Conservation (phyloP, 1,284 basidiomycete genomes). For the Exobasidium rhododendri region DNA sequence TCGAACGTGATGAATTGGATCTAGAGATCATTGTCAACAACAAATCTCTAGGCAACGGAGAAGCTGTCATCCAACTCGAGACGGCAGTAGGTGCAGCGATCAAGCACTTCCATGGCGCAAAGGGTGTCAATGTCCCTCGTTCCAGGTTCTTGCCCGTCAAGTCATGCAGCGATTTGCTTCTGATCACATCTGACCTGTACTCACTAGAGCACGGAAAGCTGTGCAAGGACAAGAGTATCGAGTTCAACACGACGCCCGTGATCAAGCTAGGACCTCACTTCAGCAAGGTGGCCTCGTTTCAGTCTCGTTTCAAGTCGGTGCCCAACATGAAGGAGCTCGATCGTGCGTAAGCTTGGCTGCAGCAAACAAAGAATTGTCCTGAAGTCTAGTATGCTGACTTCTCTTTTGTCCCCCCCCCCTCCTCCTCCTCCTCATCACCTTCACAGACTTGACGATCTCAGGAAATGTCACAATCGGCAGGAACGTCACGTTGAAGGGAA, state of each 20-base stretch:
- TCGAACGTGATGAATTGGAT: slow-evolving; percentile 76
- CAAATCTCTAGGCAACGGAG: slow-evolving; percentile 63
- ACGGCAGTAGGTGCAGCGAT: slow-evolving; percentile 96
- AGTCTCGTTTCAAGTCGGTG: slow-evolving; percentile 96
- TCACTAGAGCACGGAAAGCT: slow-evolving; percentile 90
- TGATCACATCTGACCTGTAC: slow-evolving; percentile 98
- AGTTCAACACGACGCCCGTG: slow-evolving; percentile 82
- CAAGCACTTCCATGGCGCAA: slow-evolving; percentile 87
- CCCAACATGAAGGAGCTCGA: slow-evolving; percentile 79
- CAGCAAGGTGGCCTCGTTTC: slow-evolving; percentile 88
- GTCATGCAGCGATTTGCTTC: slow-evolving; percentile 65
- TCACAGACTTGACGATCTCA: slow-evolving; percentile 72
- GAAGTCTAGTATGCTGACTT: background rate
- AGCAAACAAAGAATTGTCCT: too few species aligned
- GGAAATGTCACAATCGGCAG: slow-evolving; percentile 95
- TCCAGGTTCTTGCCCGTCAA: slow-evolving; percentile 94
- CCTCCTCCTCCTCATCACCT: slow-evolving; percentile 57
- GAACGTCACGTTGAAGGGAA: slow-evolving; percentile 68
- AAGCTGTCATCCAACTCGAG: slow-evolving; percentile 85
- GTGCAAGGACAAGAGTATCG: slow-evolving; percentile 63
- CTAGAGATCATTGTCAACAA: slow-evolving; percentile 95
- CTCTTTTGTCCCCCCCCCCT: background rate
- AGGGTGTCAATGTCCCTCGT: slow-evolving; percentile 96
- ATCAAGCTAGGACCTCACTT: slow-evolving; percentile 86
- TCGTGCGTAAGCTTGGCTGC: too few species aligned